phyloP scores from a whole-genome alignment of 805 yeast genomes.

The Metschnikowia amazonensis region DNA sequence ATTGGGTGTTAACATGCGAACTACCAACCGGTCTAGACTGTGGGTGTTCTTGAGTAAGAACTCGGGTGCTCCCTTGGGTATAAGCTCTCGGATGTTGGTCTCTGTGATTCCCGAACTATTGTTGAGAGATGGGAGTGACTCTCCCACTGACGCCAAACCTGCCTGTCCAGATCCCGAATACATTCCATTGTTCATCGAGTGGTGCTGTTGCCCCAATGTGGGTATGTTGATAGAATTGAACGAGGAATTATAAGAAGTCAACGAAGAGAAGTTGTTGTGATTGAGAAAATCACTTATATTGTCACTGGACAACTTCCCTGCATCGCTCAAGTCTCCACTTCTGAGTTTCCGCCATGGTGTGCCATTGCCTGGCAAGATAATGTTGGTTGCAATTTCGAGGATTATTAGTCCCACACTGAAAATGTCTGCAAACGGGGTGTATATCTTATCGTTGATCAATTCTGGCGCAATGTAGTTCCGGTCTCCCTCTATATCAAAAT shows the following conservation, averaged over 20 bases:
- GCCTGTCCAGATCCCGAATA: not conserved
- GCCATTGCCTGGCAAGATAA: slow-evolving; percentile 92
- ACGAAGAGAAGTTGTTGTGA: slow-evolving; percentile 34
- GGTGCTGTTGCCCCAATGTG: slow-evolving; percentile 10
- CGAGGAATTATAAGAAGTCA: slow-evolving; percentile 31
- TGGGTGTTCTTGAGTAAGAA: slow-evolving; percentile 58
- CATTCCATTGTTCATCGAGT: slow-evolving; percentile 5
- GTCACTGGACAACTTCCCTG: slow-evolving; percentile 70
- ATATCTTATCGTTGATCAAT: slow-evolving; percentile 73
- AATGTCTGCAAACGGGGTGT: slow-evolving; percentile 90
- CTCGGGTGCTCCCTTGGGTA: slow-evolving; percentile 86
- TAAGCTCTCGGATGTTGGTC: slow-evolving; percentile 26
- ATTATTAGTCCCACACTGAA: slow-evolving; percentile 92
- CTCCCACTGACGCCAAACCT: not conserved
- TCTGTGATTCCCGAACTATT: slow-evolving; percentile 1
- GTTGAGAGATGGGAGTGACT: slow-evolving; percentile 3
- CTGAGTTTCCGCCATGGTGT: slow-evolving; percentile 93
- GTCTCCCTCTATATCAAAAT: slow-evolving; percentile 93
- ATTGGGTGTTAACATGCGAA: slow-evolving; percentile 84
- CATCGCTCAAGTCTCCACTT: slow-evolving; percentile 93
- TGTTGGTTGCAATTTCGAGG: slow-evolving; percentile 94
- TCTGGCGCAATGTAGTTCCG: slow-evolving; percentile 98
- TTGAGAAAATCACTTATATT: slow-evolving; percentile 41
- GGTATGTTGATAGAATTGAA: slow-evolving; percentile 17
- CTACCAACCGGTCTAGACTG: slow-evolving; percentile 73